A percentile compares a stretch with the other conserved stretches of the same genome.
Conservation (phyloP, 1,284 basidiomycete genomes). For the Schizophyllum amplum region DNA sequence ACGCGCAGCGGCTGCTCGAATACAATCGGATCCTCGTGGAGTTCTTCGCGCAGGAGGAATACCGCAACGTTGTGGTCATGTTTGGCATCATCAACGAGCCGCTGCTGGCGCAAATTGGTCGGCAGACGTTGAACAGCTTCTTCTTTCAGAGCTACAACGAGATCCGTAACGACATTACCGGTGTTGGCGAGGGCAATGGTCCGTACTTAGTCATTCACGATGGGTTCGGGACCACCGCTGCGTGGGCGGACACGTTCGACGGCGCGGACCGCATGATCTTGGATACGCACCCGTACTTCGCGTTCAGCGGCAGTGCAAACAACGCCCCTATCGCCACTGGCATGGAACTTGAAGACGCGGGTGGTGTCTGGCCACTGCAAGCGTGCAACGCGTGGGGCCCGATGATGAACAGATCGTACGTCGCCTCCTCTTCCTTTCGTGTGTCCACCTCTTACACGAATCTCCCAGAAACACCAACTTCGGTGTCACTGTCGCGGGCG, state of each 20-base stretch:
- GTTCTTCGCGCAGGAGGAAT: conserved; percentile 68
- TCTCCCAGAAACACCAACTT: conserved; percentile 23
- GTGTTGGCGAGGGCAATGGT: conserved; percentile 70
- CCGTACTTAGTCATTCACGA: conserved; percentile 78
- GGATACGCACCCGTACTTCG: conserved; percentile 75
- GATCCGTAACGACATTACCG: conserved; percentile 75
- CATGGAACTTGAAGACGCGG: conserved; percentile 25
- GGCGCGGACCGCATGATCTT: conserved; percentile 74
- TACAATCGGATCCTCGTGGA: conserved; percentile 77
- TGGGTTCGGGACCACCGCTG: conserved; percentile 57
- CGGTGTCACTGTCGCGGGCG: conserved; percentile 62
- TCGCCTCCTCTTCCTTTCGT: not conserved
- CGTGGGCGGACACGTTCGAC: conserved; percentile 65
- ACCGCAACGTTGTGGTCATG: conserved; percentile 59
- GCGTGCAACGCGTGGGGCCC: conserved; percentile 51
- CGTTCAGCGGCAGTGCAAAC: conserved; percentile 47
- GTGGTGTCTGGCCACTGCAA: conserved; percentile 44
- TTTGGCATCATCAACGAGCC: conserved; percentile 75
- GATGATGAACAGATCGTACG: conserved; percentile 38
- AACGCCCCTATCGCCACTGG: conserved; percentile 34
- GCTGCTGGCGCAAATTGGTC: conserved; percentile 43
- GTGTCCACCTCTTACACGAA: not conserved
- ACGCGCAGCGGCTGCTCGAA: conserved; percentile 79
- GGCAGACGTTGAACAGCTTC: conserved; percentile 36
- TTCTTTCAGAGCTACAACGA: conserved; percentile 69